A percentile compares a stretch with the other conserved stretches of the same genome.
phyloP scores from a whole-genome alignment of 108 stramenopile species.

The Schizochytrium sp. region DNA sequence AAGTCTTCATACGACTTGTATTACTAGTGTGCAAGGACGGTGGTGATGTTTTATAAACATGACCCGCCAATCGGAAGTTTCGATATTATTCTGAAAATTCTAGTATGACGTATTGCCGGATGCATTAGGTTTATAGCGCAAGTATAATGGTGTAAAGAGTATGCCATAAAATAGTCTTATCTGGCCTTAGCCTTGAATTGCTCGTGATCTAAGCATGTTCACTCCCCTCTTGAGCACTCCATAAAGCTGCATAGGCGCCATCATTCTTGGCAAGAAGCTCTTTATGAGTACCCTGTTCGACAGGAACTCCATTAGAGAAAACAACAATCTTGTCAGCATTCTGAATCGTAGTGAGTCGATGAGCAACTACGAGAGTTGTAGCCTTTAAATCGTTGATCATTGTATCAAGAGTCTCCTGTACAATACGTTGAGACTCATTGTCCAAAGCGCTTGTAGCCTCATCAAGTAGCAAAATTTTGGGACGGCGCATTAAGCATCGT shows the following conservation, averaged over 20 bases:
- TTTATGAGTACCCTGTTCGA: conserved; percentile 65
- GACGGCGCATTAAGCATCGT: conserved; percentile 81
- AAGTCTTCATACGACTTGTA: too few relatives aligned
- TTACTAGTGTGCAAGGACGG: too few relatives aligned
- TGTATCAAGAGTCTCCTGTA: conserved; percentile 69
- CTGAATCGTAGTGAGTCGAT: conserved; percentile 71
- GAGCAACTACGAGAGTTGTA: conserved; percentile 73
- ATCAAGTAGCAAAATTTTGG: conserved; percentile 84
- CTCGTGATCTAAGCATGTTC: too few relatives aligned
- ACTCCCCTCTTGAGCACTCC: conserved; percentile 13
- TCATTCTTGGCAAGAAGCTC: conserved; percentile 68
- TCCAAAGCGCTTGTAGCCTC: conserved; percentile 83
- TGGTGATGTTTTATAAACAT: too few relatives aligned
- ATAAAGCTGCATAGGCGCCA: conserved; percentile 44
- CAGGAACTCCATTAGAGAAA: conserved; percentile 64
- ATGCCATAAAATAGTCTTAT: too few relatives aligned
- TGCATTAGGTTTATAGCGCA: too few relatives aligned
- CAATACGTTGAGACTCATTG: conserved; percentile 70
- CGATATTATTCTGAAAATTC: too few relatives aligned
- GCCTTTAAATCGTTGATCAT: conserved; percentile 38
- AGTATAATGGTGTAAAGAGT: too few relatives aligned
- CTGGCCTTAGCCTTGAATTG: too few relatives aligned
- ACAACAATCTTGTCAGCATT: conserved; percentile 72
- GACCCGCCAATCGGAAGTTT: too few relatives aligned
- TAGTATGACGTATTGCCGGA: too few relatives aligned